These are phyloP conservation scores for Ophioceras dolichostomum DNA, from an alignment of 2,329 filamentous ascomycete species.

Conservation along the genomic window DNA sequence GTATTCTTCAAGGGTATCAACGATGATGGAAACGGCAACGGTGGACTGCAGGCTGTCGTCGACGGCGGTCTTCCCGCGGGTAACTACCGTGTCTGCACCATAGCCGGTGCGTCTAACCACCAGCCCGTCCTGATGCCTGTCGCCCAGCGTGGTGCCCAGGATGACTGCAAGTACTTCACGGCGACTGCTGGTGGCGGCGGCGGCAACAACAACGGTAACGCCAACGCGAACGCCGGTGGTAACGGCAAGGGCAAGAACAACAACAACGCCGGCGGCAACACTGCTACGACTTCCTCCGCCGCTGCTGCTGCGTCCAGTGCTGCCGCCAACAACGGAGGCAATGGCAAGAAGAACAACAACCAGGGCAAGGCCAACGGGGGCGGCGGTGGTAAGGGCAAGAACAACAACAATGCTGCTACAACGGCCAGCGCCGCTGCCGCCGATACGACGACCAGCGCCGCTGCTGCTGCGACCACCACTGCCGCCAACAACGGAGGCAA, in stretches of 20 bases:
- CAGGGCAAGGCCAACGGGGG: slow-evolving; percentile 10
- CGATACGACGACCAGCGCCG: slow-evolving; percentile 6
- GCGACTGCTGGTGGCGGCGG: slow-evolving; percentile 22
- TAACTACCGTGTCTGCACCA: slow-evolving; percentile 54
- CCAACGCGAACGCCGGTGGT: slow-evolving; percentile 7
- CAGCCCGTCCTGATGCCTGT: slow-evolving; percentile 55
- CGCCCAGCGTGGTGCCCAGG: slow-evolving; percentile 53
- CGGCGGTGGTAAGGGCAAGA: slow-evolving; percentile 7
- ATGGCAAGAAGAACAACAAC: slow-evolving; percentile 5
- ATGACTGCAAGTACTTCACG: slow-evolving; percentile 51
- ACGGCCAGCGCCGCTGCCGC: slow-evolving; percentile 6
- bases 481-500: slow-evolving; percentile 11
- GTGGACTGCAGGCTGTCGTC: slow-evolving; percentile 39
- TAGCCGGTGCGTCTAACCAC: slow-evolving; percentile 52
- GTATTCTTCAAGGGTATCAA: slow-evolving; percentile 59
- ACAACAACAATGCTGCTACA: slow-evolving; percentile 6
- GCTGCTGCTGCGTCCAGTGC: slow-evolving; percentile 11
- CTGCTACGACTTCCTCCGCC: slow-evolving; percentile 11
- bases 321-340: slow-evolving; percentile 4
- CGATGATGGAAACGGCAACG: slow-evolving; percentile 43
- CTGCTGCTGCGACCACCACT: slow-evolving; percentile 8
- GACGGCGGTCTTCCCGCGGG: slow-evolving; percentile 46
- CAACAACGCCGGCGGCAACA: slow-evolving; percentile 10
- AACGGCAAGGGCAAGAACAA: slow-evolving; percentile 9
- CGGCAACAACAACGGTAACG: slow-evolving; percentile 6